Evolutionary conservation across 208 protist genomes (phyloP).

Genomic region (Crithidia bombi): DNA sequence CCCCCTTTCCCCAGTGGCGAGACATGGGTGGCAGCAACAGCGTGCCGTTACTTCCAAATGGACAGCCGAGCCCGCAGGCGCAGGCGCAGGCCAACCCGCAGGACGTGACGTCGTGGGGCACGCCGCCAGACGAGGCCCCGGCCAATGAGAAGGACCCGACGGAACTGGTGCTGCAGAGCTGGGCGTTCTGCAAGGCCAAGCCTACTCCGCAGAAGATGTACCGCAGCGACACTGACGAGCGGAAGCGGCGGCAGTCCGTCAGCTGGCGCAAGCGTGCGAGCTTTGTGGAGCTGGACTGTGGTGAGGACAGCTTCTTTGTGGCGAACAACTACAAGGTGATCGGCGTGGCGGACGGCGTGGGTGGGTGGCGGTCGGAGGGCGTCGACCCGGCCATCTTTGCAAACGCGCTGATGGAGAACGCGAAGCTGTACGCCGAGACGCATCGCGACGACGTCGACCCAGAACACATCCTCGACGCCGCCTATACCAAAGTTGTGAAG

Average conservation of each 20-base stretch:
- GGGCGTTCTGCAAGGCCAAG: constrained; percentile 92
- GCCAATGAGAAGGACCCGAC: constrained; percentile 72
- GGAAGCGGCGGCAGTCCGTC: constrained; percentile 61
- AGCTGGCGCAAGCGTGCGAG: constrained; percentile 87
- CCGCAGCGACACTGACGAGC: constrained; percentile 86
- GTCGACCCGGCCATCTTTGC: constrained; percentile 87
- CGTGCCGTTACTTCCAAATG: constrained; percentile 23
- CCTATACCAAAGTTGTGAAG: constrained; percentile 79
- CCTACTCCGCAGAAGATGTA: constrained; percentile 67
- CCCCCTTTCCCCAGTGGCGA: background rate
- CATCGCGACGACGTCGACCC: constrained; percentile 84
- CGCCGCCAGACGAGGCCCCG: constrained; percentile 72
- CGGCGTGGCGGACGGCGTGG: constrained; percentile 93
- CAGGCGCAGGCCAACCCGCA: constrained; percentile 24
- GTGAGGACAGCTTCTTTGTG: constrained; percentile 94
- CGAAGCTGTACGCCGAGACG: constrained; percentile 87
- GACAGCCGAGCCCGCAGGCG: constrained; percentile 38
- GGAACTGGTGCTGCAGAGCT: constrained; percentile 91
- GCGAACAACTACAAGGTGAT: constrained; percentile 91
- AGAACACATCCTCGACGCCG: constrained; percentile 79
- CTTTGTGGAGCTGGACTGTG: constrained; percentile 93
- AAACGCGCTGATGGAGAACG: constrained; percentile 92
- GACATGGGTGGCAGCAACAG: constrained; percentile 33
- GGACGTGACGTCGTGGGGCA: constrained; percentile 66
- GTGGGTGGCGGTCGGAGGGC: constrained; percentile 86